Evolutionary conservation across 768 basidiomycete genomes (phyloP).

Genomic region (Hygrophorus pudorinus): DNA sequence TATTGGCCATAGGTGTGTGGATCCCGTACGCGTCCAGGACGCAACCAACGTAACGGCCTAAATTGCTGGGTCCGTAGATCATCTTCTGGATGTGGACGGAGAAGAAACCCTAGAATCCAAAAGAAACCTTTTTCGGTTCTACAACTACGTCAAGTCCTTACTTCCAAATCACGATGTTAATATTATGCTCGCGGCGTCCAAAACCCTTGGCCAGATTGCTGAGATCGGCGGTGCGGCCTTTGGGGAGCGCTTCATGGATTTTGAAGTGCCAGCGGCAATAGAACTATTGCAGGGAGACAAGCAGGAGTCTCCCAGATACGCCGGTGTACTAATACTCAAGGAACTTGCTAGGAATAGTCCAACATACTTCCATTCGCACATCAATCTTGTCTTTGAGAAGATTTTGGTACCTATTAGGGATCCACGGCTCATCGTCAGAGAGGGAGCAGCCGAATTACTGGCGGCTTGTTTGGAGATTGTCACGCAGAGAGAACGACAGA

Average conservation of each 20-base stretch:
- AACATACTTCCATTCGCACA: conserved; percentile 79
- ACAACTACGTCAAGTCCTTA: conserved; percentile 89
- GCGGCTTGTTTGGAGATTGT: conserved; percentile 89
- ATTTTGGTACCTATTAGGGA: conserved; percentile 88
- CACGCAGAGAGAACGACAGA: conserved; percentile 57
- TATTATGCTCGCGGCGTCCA: conserved; percentile 92
- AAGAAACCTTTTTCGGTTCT: conserved; percentile 74
- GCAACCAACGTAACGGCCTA: not conserved
- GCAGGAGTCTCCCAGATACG: conserved; percentile 80
- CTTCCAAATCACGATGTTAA: conserved; percentile 85
- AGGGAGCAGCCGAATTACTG: conserved; percentile 89
- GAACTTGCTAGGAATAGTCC: conserved; percentile 88
- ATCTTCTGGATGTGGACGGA: conserved; percentile 64
- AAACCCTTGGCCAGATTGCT: conserved; percentile 81
- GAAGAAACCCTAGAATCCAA: conserved; percentile 79
- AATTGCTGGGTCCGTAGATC: conserved; percentile 30
- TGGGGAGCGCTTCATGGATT: conserved; percentile 84
- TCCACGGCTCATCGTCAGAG: conserved; percentile 80
- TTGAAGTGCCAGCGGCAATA: conserved; percentile 78
- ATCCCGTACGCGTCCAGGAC: not conserved
- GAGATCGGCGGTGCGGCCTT: conserved; percentile 75
- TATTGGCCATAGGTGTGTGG: conserved; percentile 80
- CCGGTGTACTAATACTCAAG: conserved; percentile 88
- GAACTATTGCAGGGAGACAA: conserved; percentile 67
- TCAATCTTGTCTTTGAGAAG: conserved; percentile 82